Percentiles rank a stretch among this genome's conserved stretches.
These are phyloP conservation scores for Sphaerulina vaccinii DNA, from an alignment of 2,329 filamentous ascomycete species.

Conservation along the genomic window DNA sequence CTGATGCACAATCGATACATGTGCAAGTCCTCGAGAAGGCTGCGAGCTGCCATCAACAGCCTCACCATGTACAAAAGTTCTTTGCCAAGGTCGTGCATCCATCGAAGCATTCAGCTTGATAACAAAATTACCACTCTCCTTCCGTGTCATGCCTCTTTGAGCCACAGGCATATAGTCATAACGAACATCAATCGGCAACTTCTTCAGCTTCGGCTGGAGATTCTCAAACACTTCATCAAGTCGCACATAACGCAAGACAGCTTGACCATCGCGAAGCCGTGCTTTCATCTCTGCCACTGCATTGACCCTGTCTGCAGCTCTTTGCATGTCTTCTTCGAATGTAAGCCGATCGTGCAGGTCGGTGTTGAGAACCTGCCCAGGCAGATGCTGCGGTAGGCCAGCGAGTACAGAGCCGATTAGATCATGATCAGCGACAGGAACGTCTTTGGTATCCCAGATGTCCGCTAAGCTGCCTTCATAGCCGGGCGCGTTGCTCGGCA, in stretches of 20 bases:
- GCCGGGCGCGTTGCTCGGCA: slow-evolving; percentile 24
- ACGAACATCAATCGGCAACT: slow-evolving; percentile 18
- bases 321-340: slow-evolving; percentile 17
- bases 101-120: slow-evolving; percentile 8
- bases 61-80: slow-evolving; percentile 16
- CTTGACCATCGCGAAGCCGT: slow-evolving; percentile 19
- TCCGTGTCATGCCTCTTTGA: slow-evolving; percentile 2
- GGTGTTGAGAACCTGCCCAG: slow-evolving; percentile 12
- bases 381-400: slow-evolving; percentile 12
- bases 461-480: slow-evolving; percentile 25
- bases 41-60: not conserved
- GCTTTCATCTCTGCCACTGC: slow-evolving; percentile 15
- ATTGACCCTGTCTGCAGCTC: slow-evolving; percentile 13
- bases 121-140: slow-evolving; percentile 16
- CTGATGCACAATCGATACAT: not conserved
- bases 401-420: slow-evolving; percentile 19
- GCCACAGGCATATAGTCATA: slow-evolving; percentile 17
- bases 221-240: slow-evolving; percentile 23
- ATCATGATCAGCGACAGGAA: slow-evolving; percentile 14
- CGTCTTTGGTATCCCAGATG: slow-evolving; percentile 25
- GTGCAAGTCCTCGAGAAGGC: slow-evolving; percentile 5
- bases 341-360: slow-evolving; percentile 13
- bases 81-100: slow-evolving; percentile 8
- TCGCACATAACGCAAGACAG: slow-evolving; percentile 24
- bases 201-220: slow-evolving; percentile 16